Evolutionary conservation across 805 yeast genomes (phyloP), one percentile per base, ranked within the genome.

Genomic region (Metschnikowia chrysomelidarum): DNA sequence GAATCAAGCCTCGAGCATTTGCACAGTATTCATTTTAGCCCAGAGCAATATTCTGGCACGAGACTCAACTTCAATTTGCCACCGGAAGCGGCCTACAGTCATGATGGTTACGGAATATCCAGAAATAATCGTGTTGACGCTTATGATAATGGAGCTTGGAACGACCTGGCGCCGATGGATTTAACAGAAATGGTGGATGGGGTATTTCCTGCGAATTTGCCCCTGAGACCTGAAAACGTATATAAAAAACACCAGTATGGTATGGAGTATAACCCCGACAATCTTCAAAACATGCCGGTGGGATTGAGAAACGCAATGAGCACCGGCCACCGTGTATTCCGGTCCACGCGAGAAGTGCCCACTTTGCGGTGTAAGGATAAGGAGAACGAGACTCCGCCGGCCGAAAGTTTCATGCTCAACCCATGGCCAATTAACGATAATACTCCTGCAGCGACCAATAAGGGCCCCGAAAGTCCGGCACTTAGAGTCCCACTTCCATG

Each of bases 131-230:
- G n/a, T n/a, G n/a, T n/a, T n/a, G n/a, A n/a, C n/a, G n/a, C n/a
- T n/a, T n/a, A n/a, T n/a, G n/a, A n/a, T n/a, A n/a, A n/a, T n/a
- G n/a, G n/a, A n/a, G n/a, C n/a, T n/a, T n/a, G n/a, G n/a, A n/a
- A n/a, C n/a, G n/a, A n/a, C n/a, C n/a, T n/a, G n/a, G n/a, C n/a
- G n/a, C n/a, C 16, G 3, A 21, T 36, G 24, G 40, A 36, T n/a
- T 36, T 36, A 19, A 24, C 30, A n/a, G 40, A 36, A 14, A 36
- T 36, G 40, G 40, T 36, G 7, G 40, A 36, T 9, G 40, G 35
- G 2, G 35, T 36, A 3, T 36, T 36, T 15, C 15, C 40, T 8
- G 34, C 28, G 8, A 27, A 19, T 24, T 12, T 24, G n/a, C 16
- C 32, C 7, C 10, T 5, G 5, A 17, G 37, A 10, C 19, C 16